phyloP scores from a whole-genome alignment of 2,329 filamentous ascomycete genomes.

The Blastomyces parvus region DNA sequence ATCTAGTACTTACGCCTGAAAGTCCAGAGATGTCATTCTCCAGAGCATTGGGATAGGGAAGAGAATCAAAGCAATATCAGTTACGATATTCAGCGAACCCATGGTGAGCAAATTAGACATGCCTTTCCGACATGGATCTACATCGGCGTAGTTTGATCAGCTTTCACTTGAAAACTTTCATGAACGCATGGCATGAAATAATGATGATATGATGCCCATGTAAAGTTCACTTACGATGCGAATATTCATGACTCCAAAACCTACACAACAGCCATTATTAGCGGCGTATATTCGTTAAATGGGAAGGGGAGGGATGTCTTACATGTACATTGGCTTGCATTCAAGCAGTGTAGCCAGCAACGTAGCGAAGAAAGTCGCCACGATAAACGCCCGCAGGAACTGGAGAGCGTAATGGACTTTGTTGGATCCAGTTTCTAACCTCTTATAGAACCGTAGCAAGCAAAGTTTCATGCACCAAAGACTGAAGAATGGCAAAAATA shows the following conservation, averaged over 20 bases:
- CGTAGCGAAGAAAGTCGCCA: conserved; percentile 12
- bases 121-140: conserved; percentile 15
- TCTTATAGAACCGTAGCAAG: conserved; percentile 15
- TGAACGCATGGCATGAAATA: not conserved
- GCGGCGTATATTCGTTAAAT: not conserved
- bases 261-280: not conserved
- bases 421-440: conserved; percentile 15
- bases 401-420: conserved; percentile 15
- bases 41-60: conserved; percentile 18
- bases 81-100: conserved; percentile 15
- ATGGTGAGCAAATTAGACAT: conserved; percentile 14
- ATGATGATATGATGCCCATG: not conserved
- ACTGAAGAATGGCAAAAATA: conserved; percentile 8
- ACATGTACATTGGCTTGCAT: conserved; percentile 12
- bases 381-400: conserved; percentile 12
- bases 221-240: not conserved
- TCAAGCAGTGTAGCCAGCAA: conserved; percentile 14
- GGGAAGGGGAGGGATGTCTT: not conserved
- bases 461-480: conserved; percentile 17
- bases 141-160: not conserved
- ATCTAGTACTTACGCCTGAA: conserved; percentile 14
- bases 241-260: not conserved
- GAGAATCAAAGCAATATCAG: conserved; percentile 15
- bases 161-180: not conserved
- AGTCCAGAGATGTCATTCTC: conserved; percentile 14